Evolutionary conservation across 768 basidiomycete genomes (phyloP), one percentile per base, ranked within the genome.

Genomic region (Fomitopsis serialis): DNA sequence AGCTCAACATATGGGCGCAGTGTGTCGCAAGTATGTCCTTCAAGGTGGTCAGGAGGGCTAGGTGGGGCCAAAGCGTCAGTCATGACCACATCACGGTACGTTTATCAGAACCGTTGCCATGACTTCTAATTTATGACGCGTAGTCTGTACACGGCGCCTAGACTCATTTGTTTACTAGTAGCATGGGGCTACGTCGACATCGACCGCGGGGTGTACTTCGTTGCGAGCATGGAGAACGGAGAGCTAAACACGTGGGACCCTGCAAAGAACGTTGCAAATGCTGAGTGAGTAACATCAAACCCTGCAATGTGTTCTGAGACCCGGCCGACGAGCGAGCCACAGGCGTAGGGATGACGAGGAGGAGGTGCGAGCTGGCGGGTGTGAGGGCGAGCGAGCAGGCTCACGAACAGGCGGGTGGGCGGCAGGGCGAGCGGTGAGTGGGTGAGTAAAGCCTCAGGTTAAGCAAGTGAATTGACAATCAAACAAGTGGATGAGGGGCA

Each of bases 211-310:
- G 96, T 40, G 80, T 98, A 40, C 81, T n/a, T 99, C 56, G 97
- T 94, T 23, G 93, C 92, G 40, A 95, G 96, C 53, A 84, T 98
- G 81, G 96, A 99, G 72, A 94, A 91, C 56, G 97, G 95, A 45
- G 92, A 96, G 68, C 78, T 99, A 42, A 81, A 83, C 3, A 74
- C 98, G 21, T 99, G 92, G 89, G 93, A 98, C 68, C 90, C 94
- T n/a, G 80, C 78, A 17, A 90, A 90, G 73, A 93, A 98, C 56
- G 70, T 97, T 17, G 74, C 77, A 12, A 82, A 79, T 25, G 77
- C 76, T 49, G 83, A 81, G 94, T 95, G 63, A 60, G 87, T 81
- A 19, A 45, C 23, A 21, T 19, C 23, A 24, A n/a, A 34, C 22
- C 6, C 22, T 6, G 19, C 11, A 43, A 53, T 54, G 54, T 55